A percentile compares a stretch with the other conserved stretches of the same genome.
These are phyloP conservation scores for Teratosphaeria pseudoeucalypti DNA, from an alignment of 2,329 filamentous ascomycete genomes.

Conservation along the genomic window DNA sequence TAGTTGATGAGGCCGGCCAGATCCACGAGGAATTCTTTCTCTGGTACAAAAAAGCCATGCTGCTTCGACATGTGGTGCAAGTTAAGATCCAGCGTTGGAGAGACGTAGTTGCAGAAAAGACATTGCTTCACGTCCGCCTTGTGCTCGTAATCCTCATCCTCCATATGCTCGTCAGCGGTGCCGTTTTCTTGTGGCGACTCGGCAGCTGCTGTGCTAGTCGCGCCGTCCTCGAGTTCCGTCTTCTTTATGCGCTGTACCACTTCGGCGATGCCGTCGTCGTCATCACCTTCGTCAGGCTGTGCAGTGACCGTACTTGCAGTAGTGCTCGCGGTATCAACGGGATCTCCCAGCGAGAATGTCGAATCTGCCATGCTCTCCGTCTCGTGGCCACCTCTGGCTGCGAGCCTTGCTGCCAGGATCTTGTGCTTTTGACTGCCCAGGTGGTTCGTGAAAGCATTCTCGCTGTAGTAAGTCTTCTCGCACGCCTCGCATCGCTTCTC, in stretches of 20 bases:
- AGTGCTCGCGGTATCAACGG: slow-evolving; percentile 45
- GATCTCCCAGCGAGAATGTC: slow-evolving; percentile 82
- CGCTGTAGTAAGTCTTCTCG: slow-evolving; percentile 88
- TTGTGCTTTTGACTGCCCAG: slow-evolving; percentile 84
- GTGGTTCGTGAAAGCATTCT: slow-evolving; percentile 92
- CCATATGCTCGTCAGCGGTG: slow-evolving; percentile 26
- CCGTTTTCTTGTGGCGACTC: slow-evolving; percentile 10
- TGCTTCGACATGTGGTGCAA: slow-evolving; percentile 80
- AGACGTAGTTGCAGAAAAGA: slow-evolving; percentile 86
- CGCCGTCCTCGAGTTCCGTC: slow-evolving; percentile 35
- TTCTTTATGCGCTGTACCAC: slow-evolving; percentile 70
- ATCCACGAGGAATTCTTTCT: slow-evolving; percentile 73
- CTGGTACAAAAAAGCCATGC: slow-evolving; percentile 94
- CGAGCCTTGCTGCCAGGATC: slow-evolving; percentile 48
- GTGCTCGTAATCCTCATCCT: slow-evolving; percentile 23
- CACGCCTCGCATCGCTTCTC: slow-evolving; percentile 75
- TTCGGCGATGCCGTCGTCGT: slow-evolving; percentile 51
- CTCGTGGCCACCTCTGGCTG: slow-evolving; percentile 31
- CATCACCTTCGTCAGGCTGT: slow-evolving; percentile 34
- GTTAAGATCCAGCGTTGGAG: slow-evolving; percentile 64
- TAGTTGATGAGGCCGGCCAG: slow-evolving; percentile 70
- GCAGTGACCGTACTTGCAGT: slow-evolving; percentile 33
- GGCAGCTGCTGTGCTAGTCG: slow-evolving; percentile 4
- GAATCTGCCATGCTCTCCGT: slow-evolving; percentile 69
- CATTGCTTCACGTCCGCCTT: slow-evolving; percentile 46